Evolutionary conservation across 768 basidiomycete species (phyloP).

Genomic region (Mycena galopus): DNA sequence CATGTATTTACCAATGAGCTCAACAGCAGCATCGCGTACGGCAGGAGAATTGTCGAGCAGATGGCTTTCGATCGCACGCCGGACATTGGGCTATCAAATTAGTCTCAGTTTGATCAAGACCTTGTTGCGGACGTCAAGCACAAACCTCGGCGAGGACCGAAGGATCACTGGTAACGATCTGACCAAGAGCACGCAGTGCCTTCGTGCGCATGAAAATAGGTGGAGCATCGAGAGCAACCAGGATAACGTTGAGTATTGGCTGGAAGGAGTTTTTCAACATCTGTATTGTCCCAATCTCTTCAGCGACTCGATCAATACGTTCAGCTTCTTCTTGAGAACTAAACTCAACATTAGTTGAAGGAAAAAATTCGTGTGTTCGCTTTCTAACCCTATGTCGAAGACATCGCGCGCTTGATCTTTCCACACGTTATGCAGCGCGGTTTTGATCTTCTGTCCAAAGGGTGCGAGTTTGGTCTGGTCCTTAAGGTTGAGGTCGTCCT

Average conservation of each 20-base stretch:
- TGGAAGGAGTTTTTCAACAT: constrained; percentile 85
- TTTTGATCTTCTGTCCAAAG: constrained; percentile 72
- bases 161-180: constrained; percentile 91
- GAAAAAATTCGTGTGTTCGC: neutral
- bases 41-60: constrained; percentile 92
- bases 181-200: constrained; percentile 89
- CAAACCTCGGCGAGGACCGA: constrained; percentile 79
- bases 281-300: constrained; percentile 84
- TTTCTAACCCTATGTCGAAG: constrained; percentile 83
- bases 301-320: constrained; percentile 77
- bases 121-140: neutral
- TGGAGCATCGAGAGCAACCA: constrained; percentile 85
- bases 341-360: constrained; percentile 3
- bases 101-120: constrained; percentile 13
- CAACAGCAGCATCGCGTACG: constrained; percentile 96
- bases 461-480: constrained; percentile 55
- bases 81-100: constrained; percentile 73
- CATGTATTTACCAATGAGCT: constrained; percentile 98
- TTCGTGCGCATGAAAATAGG: constrained; percentile 95
- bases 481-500: constrained; percentile 58
- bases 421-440: constrained; percentile 81
- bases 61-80: constrained; percentile 89
- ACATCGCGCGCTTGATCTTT: constrained; percentile 76
- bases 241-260: constrained; percentile 83
- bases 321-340: constrained; percentile 81